phyloP scores from a whole-genome alignment of 306 rosid genomes.

The Glycine latifolia region DNA sequence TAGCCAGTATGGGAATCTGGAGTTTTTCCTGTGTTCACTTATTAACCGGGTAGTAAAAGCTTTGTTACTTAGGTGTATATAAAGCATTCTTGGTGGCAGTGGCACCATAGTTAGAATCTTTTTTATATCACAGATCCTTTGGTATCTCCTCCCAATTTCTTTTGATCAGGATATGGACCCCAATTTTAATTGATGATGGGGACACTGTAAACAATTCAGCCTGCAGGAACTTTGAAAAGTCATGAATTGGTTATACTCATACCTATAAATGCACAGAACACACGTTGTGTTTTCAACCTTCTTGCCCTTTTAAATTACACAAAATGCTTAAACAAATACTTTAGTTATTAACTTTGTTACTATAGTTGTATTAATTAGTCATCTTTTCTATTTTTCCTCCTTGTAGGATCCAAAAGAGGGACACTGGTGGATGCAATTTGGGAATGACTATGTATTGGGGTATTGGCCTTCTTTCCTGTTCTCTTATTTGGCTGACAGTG shows the following conservation, averaged over 20 bases:
- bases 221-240: not conserved
- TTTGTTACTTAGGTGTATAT: not conserved
- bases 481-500: constrained; percentile 95
- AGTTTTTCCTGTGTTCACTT: constrained; percentile 35
- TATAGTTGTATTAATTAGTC: not conserved
- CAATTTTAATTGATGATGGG: constrained; percentile 14
- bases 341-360: constrained; percentile 18
- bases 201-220: constrained; percentile 13
- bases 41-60: constrained; percentile 29
- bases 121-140: constrained; percentile 47
- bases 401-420: constrained; percentile 94
- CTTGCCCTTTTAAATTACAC: not conserved
- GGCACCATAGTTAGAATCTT: constrained; percentile 38
- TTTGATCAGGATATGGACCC: constrained; percentile 46
- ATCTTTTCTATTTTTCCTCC: not conserved
- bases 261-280: no score
- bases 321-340: no score
- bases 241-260: constrained; percentile 12
- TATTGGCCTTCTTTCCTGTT: constrained; percentile 97
- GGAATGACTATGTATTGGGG: constrained; percentile 81
- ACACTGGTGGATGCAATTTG: constrained; percentile 99
- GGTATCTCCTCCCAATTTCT: constrained; percentile 52
- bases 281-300: not conserved
- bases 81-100: constrained; percentile 11
- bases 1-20: constrained; percentile 13